Base-by-base conservation (phyloP, 768 basidiomycete genomes). In the Hygrophoropsis aurantiaca region DNA sequence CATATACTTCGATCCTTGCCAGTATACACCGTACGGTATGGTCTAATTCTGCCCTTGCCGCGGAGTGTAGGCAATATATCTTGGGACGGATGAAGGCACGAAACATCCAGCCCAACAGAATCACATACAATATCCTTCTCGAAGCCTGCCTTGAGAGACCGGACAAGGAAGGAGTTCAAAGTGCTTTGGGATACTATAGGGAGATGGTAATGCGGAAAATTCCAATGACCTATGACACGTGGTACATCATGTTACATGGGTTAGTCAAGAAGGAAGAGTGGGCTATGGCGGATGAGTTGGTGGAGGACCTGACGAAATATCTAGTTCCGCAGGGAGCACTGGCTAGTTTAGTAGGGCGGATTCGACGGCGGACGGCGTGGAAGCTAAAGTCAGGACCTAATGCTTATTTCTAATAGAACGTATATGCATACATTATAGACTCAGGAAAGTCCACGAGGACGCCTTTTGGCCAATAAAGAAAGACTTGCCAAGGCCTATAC, bases 1-100 rank as follows among this genome's bases (percentile, higher is more conserved):
- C 90, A 23, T 98, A 93, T 66, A 94, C 92, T 0, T 73, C 82
- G 2, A 72, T 97, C 40, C 73, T 97, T 40, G 72, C 83, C 7
- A 87, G 84, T 4, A 73, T 94, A 53, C 79, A 88, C 59, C 78
- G 83, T 23, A 79, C 77, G 13, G 56, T 67, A 8, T 80, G 82
- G 74, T 57, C 79, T 45, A 62, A 78, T 19, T 53, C 70, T 5
- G 55, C 66, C 23, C 65, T 74, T 34, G 71, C 73, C 13, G 69
- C 78, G 41, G 70, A 75, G 50, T 77, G 74, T 56, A 74, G 69
- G 47, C 61, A 64, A 19, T 70, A 76, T 25, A 74, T 92, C 48
- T 63, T 81, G 37, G 63, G 64, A 42, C 72, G 75, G 55, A 90
- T 92, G 84, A 74, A 72, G 58, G 70, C 59, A 19, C 72, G 74